phyloP scores from a whole-genome alignment of 257 asterid species.

The Echites panduratus region DNA sequence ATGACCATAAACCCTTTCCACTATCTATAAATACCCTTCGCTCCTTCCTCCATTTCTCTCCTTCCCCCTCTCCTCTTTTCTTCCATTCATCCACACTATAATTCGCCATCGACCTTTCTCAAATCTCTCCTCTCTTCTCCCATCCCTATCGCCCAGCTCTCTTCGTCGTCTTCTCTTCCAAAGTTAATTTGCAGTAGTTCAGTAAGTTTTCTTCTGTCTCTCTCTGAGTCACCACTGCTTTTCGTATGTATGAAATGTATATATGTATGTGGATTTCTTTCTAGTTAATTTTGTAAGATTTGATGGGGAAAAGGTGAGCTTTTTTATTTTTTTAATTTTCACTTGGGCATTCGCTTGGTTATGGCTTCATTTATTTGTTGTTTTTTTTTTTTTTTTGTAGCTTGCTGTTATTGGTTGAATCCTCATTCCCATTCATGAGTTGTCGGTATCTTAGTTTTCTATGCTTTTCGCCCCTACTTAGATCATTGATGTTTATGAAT shows the following conservation, averaged over 20 bases:
- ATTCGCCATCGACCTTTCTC: not conserved
- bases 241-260: not conserved
- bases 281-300: not conserved
- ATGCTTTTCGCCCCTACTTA: not conserved
- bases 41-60: not conserved
- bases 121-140: not conserved
- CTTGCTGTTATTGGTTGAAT: not conserved
- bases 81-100: no score
- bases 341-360: not conserved
- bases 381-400: not conserved
- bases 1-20: not conserved
- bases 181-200: not conserved
- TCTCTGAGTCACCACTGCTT: not conserved
- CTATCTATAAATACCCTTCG: constrained; percentile 10
- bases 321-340: not conserved
- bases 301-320: no score
- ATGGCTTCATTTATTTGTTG: not conserved
- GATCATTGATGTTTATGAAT: not conserved
- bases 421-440: not conserved
- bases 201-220: constrained; percentile 12
- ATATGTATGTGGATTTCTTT: not conserved
- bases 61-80: not conserved
- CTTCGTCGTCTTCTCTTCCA: not conserved
- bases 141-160: not conserved
- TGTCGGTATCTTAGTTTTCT: not conserved